Evolutionary conservation across 75 land plant genomes (phyloP).

Genomic region (Selaginella moellendorffii): DNA sequence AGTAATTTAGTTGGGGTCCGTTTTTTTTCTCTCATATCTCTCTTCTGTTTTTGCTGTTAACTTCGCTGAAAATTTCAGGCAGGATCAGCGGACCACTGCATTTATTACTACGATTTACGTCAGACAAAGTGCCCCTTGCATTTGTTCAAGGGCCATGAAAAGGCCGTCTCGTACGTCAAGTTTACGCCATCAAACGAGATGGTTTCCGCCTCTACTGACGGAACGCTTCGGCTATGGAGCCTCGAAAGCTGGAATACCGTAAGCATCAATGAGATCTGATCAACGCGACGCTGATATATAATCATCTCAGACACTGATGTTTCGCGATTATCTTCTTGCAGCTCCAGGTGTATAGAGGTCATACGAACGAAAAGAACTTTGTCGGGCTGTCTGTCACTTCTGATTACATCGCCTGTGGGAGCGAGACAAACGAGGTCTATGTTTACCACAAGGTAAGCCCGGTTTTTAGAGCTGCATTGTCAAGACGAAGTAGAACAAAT

Average conservation of each 20-base stretch:
- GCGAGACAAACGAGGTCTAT: conserved; percentile 8
- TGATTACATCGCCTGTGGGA: conserved; percentile 3
- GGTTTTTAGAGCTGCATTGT: background rate
- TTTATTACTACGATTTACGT: conserved; percentile 9
- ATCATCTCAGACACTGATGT: no score
- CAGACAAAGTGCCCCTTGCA: background rate
- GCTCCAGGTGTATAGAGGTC: background rate
- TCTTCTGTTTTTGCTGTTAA: background rate
- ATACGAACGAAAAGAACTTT: conserved; percentile 7
- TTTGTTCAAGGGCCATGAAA: background rate
- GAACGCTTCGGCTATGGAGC: background rate
- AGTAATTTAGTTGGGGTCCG: background rate
- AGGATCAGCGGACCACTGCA: background rate
- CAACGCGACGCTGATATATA: no score
- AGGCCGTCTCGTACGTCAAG: conserved; percentile 6
- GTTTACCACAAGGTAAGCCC: conserved; percentile 2
- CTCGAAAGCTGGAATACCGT: background rate
- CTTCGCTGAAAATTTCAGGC: background rate
- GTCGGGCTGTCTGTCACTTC: background rate
- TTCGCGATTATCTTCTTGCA: background rate
- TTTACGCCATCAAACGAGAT: conserved; percentile 5
- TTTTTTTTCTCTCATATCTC: background rate
- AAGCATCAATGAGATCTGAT: background rate
- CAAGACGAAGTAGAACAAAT: background rate
- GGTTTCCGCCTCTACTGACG: conserved; percentile 6